A percentile compares a stretch with the other conserved stretches of the same genome.
phyloP scores from a whole-genome alignment of 768 basidiomycete species.

The Amanita pallidorosea region DNA sequence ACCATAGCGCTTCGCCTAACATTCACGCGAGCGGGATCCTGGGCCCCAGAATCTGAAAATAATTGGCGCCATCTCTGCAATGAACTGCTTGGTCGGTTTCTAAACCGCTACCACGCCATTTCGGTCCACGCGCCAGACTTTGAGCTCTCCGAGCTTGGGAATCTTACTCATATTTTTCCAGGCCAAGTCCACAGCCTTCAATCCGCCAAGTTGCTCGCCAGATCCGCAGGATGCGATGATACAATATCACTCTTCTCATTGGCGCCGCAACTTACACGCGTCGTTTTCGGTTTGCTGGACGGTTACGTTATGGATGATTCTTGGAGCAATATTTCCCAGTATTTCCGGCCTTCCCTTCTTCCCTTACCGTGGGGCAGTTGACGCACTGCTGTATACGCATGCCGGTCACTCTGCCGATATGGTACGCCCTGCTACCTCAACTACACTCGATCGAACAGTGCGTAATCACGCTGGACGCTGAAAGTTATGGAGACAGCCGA shows the following conservation, averaged over 20 bases:
- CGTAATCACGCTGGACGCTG: not conserved
- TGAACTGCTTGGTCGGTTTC: not conserved
- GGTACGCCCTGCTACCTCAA: not conserved
- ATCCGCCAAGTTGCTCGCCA: not conserved
- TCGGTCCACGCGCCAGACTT: not conserved
- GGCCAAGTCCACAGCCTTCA: not conserved
- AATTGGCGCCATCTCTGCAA: not conserved
- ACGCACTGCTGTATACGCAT: not conserved
- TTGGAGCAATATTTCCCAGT: slow-evolving; percentile 1
- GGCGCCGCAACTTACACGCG: not conserved
- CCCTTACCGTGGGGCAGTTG: slow-evolving; percentile 1
- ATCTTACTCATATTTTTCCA: not conserved
- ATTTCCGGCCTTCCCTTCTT: not conserved
- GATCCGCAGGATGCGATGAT: not conserved
- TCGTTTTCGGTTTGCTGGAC: not conserved
- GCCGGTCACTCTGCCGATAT: not conserved
- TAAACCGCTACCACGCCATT: not conserved
- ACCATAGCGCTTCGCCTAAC: not conserved
- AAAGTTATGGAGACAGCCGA: not conserved
- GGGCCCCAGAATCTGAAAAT: slow-evolving; percentile 2
- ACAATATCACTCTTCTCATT: not conserved
- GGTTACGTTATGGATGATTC: slow-evolving; percentile 2
- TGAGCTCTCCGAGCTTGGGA: not conserved
- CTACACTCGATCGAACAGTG: not conserved
- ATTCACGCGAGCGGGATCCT: not conserved